These are phyloP conservation scores for Aspergillus saccharolyticus DNA, from an alignment of 495 filamentous ascomycete genomes.

Conservation along the genomic window DNA sequence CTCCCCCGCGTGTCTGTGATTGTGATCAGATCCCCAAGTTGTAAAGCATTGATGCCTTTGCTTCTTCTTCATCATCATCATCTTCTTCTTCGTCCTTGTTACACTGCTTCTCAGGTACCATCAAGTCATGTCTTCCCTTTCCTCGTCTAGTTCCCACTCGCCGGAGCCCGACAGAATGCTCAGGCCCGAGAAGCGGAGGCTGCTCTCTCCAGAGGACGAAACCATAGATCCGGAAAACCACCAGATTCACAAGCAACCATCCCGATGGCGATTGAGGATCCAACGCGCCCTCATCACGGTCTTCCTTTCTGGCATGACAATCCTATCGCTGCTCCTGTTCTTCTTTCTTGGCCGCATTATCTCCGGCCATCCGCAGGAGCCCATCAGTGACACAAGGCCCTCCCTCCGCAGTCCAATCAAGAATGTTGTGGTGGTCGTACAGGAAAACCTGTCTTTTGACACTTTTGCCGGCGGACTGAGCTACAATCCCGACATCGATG, in stretches of 20 bases:
- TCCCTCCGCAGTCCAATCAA: constrained; percentile 33
- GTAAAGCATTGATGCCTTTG: not conserved
- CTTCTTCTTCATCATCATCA: not conserved
- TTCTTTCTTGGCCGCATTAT: constrained; percentile 8
- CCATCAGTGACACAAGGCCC: constrained; percentile 6
- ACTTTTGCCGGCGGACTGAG: constrained; percentile 37
- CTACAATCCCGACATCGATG: constrained; percentile 32
- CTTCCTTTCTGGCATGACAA: constrained; percentile 2
- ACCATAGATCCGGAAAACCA: not conserved
- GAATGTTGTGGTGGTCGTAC: constrained; percentile 41
- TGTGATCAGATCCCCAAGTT: too few relatives aligned
- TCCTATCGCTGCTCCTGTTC: constrained; percentile 5
- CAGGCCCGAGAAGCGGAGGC: not conserved
- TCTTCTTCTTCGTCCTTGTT: too few relatives aligned
- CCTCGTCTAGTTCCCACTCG: not conserved
- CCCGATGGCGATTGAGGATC: not conserved
- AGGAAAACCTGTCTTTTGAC: constrained; percentile 45
- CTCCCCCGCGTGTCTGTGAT: too few relatives aligned
- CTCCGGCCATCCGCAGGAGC: constrained; percentile 3
- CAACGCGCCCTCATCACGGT: not conserved
- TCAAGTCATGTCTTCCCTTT: not conserved
- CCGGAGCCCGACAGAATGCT: not conserved
- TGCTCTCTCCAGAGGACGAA: not conserved
- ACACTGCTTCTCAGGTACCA: not conserved
- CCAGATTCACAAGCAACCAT: not conserved